Conservation (phyloP, 805 yeast genomes). For the Saccharomycopsis selenospora region DNA sequence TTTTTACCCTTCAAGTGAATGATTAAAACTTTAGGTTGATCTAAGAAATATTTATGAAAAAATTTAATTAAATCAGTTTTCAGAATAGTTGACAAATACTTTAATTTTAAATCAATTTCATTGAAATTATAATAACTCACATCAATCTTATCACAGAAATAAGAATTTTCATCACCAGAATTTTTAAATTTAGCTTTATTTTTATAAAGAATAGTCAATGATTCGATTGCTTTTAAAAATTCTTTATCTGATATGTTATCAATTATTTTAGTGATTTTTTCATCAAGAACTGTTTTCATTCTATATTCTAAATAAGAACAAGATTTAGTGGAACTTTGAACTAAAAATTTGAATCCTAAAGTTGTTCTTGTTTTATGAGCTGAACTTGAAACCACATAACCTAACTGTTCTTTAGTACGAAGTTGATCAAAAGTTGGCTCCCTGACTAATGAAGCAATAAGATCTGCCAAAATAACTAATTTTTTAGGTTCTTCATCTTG, state of each 20-base stretch:
- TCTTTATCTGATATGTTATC: constrained; percentile 52
- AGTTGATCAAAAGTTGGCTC: constrained; percentile 89
- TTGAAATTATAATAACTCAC: constrained; percentile 76
- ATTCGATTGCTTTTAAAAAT: constrained; percentile 59
- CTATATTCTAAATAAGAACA: constrained; percentile 69
- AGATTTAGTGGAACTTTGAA: constrained; percentile 72
- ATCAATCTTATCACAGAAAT: constrained; percentile 60
- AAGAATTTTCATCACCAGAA: constrained; percentile 62
- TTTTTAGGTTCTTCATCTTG: constrained; percentile 21
- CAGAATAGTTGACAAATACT: constrained; percentile 34
- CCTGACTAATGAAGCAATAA: constrained; percentile 63
- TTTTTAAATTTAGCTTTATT: constrained; percentile 70
- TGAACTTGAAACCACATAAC: constrained; percentile 87
- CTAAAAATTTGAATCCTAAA: constrained; percentile 57
- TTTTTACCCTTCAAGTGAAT: constrained; percentile 41
- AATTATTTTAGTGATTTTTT: constrained; percentile 38
- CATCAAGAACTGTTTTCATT: constrained; percentile 56
- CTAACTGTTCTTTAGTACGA: constrained; percentile 91
- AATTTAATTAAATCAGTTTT: constrained; percentile 52
- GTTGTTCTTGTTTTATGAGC: constrained; percentile 29
- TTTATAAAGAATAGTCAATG: constrained; percentile 47
- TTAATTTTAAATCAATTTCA: constrained; percentile 50
- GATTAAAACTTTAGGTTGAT: constrained; percentile 25
- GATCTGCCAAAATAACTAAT: constrained; percentile 46
- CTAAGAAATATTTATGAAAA: constrained; percentile 32